A percentile compares a stretch with the other conserved stretches of the same genome.
Evolutionary conservation across 1,284 basidiomycete species (phyloP).

Genomic region (Ceratobasidium sp.): DNA sequence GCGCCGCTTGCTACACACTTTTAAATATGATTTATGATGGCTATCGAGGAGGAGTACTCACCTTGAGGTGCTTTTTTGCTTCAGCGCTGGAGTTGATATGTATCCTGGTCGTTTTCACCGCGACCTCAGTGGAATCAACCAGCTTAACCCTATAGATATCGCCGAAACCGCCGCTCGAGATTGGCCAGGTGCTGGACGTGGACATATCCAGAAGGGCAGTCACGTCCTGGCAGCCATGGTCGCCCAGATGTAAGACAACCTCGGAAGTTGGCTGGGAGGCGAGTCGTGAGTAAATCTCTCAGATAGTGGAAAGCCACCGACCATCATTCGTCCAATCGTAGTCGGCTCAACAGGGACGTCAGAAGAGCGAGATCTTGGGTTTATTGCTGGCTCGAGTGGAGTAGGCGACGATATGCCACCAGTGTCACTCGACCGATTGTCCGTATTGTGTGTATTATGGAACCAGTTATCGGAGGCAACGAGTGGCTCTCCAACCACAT

Average conservation of each 20-base stretch:
- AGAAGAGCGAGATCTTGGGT: too few species aligned
- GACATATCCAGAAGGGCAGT: neutral
- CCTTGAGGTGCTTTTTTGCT: neutral
- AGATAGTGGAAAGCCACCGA: neutral
- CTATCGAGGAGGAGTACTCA: neutral
- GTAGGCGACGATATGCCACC: too few species aligned
- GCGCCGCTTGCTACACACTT: neutral
- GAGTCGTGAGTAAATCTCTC: neutral
- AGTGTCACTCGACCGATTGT: too few species aligned
- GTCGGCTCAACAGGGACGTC: too few species aligned
- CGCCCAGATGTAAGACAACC: neutral
- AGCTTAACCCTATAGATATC: neutral
- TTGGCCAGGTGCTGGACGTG: neutral
- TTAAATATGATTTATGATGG: neutral
- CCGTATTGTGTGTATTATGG: too few species aligned
- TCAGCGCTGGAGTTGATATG: too few species aligned
- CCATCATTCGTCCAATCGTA: constrained; percentile 14
- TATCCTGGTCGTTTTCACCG: neutral
- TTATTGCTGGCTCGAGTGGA: too few species aligned
- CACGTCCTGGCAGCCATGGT: constrained; percentile 8
- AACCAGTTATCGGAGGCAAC: too few species aligned
- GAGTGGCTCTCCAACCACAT: too few species aligned
- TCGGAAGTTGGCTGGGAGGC: neutral
- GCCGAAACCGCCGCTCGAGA: constrained; percentile 5
- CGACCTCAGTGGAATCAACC: neutral